These are phyloP conservation scores for Phytophthora agathidicida DNA, from an alignment of 352 stramenopile species.

Conservation along the genomic window DNA sequence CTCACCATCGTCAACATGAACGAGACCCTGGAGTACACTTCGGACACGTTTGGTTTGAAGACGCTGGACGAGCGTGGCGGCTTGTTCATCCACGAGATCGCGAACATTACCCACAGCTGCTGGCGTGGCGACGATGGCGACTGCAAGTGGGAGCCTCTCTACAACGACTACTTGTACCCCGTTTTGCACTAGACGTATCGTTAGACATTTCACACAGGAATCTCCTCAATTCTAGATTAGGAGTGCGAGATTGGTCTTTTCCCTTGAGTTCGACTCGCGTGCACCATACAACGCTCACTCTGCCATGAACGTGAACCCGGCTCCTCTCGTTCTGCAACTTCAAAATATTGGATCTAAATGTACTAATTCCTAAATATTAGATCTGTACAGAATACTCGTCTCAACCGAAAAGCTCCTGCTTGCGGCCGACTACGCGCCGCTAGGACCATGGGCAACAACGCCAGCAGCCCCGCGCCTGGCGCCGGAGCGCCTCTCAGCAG, in stretches of 20 bases:
- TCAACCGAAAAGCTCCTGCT: not conserved
- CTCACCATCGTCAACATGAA: slow-evolving; percentile 39
- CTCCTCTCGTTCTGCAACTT: no score
- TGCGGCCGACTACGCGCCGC: not conserved
- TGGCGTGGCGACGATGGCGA: slow-evolving; percentile 31
- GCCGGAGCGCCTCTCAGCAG: slow-evolving; percentile 21
- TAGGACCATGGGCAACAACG: slow-evolving; percentile 40
- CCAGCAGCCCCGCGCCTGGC: slow-evolving; percentile 22
- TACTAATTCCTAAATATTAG: no score
- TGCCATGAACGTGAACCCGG: no score
- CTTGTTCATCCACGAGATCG: slow-evolving; percentile 32
- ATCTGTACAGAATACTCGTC: no score
- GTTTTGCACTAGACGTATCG: slow-evolving; percentile 16
- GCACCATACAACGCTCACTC: no score
- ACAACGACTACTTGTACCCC: slow-evolving; percentile 45
- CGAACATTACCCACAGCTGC: slow-evolving; percentile 35
- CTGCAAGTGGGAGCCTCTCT: slow-evolving; percentile 47
- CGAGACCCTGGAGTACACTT: slow-evolving; percentile 39
- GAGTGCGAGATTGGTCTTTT: no score
- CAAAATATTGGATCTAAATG: no score
- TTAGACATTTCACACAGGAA: no score
- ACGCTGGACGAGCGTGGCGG: slow-evolving; percentile 37
- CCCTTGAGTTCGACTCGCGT: no score
- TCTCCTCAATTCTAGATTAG: no score
- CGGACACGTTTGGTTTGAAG: slow-evolving; percentile 44